These are phyloP conservation scores for Rosellinia necatrix DNA, from an alignment of 2,329 filamentous ascomycete genomes.

Conservation along the genomic window DNA sequence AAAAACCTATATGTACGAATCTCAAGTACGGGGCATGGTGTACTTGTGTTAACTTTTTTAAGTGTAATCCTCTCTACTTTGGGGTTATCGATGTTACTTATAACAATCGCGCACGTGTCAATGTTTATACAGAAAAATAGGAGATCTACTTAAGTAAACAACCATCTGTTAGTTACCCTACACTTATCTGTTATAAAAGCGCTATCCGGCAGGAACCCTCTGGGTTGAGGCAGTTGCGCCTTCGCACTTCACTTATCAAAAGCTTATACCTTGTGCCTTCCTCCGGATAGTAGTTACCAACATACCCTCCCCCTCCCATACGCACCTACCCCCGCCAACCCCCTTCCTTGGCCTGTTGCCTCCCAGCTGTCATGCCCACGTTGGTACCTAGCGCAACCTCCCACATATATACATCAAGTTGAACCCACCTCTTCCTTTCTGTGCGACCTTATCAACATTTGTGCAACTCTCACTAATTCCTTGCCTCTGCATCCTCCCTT, in stretches of 20 bases:
- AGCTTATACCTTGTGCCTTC: background rate
- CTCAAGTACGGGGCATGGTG: too few species aligned
- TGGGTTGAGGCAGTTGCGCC: background rate
- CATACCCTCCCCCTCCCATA: background rate
- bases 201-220: too few species aligned
- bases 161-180: too few species aligned
- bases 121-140: too few species aligned
- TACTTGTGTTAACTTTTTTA: too few species aligned
- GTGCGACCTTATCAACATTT: conserved; percentile 1
- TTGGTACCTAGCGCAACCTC: background rate
- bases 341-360: background rate
- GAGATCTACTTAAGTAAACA: too few species aligned
- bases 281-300: background rate
- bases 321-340: background rate
- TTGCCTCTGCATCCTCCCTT: background rate
- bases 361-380: background rate
- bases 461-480: background rate
- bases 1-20: too few species aligned
- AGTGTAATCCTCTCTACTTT: too few species aligned
- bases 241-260: background rate
- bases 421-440: background rate
- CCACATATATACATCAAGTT: background rate
- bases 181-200: too few species aligned
- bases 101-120: too few species aligned
- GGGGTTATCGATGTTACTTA: too few species aligned